Percentiles rank a stretch among this genome's conserved stretches.
Evolutionary conservation across 2,329 filamentous ascomycete genomes (phyloP).

Genomic region (Colletotrichum phormii): DNA sequence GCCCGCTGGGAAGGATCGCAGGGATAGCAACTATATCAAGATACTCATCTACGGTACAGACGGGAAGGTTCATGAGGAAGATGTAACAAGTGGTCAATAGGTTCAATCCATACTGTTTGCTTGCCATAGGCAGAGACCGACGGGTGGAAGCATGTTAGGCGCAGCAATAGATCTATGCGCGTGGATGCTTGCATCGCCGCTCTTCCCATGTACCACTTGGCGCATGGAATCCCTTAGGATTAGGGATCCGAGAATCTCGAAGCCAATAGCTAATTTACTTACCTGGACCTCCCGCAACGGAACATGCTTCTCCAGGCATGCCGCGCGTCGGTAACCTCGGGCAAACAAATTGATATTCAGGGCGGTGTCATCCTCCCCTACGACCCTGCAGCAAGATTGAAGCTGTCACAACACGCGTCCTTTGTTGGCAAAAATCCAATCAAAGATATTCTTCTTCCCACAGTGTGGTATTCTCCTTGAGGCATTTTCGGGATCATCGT

Average conservation of each 20-base stretch:
- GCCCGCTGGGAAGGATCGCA: background rate
- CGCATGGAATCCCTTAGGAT: background rate
- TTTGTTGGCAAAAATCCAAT: background rate
- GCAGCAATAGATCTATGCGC: background rate
- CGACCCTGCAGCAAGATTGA: background rate
- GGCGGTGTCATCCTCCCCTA: background rate
- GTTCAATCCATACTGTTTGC: constrained; percentile 1
- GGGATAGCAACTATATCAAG: background rate
- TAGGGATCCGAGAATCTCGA: background rate
- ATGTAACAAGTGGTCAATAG: constrained; percentile 1
- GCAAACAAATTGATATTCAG: background rate
- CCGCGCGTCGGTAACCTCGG: background rate
- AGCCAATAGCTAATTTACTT: background rate
- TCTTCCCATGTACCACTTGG: background rate
- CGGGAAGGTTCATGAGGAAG: background rate
- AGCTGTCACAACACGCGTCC: too few species aligned
- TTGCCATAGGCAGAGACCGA: background rate
- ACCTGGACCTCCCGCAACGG: background rate
- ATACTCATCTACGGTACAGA: background rate
- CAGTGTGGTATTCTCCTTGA: background rate
- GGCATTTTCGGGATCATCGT: background rate
- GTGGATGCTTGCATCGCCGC: constrained; percentile 13
- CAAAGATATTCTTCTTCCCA: background rate
- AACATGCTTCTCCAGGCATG: too few species aligned
- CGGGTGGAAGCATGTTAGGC: background rate